Evolutionary conservation across 1,284 basidiomycete species (phyloP).

Genomic region (Crucibulum cyathiforme): DNA sequence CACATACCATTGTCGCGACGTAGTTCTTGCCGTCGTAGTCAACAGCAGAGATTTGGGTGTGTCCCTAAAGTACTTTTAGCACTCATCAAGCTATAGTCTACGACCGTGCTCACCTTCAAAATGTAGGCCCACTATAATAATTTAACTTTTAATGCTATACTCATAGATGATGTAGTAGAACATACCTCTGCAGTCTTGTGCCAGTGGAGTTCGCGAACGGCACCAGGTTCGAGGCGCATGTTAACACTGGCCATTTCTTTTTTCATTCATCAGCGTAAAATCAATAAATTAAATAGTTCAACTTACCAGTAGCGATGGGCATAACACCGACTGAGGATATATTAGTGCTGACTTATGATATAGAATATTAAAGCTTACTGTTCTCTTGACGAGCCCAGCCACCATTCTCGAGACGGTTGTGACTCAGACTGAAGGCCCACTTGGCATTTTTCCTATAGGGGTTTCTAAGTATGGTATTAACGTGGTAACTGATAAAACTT

Average conservation of each 20-base stretch:
- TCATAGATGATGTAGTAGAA: neutral
- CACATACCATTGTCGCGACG: no score
- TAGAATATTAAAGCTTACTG: slow-evolving; percentile 29
- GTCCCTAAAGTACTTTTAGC: slow-evolving; percentile 33
- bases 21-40: slow-evolving; percentile 36
- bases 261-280: neutral
- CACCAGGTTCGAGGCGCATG: slow-evolving; percentile 63
- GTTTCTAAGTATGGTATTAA: neutral
- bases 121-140: slow-evolving; percentile 54
- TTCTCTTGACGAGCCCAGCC: slow-evolving; percentile 68
- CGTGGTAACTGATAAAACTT: neutral
- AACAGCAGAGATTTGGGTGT: slow-evolving; percentile 52
- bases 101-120: slow-evolving; percentile 35
- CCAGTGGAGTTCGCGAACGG: slow-evolving; percentile 68
- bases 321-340: slow-evolving; percentile 40
- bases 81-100: neutral
- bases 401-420: slow-evolving; percentile 58
- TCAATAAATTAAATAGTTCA: neutral
- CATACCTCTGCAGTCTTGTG: slow-evolving; percentile 55
- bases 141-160: neutral
- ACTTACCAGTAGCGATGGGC: slow-evolving; percentile 47
- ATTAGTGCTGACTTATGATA: neutral
- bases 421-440: slow-evolving; percentile 67
- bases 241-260: slow-evolving; percentile 45
- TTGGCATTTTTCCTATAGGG: slow-evolving; percentile 49